Base-by-base conservation (phyloP, 768 basidiomycete species). In the Naganishia antarctica region DNA sequence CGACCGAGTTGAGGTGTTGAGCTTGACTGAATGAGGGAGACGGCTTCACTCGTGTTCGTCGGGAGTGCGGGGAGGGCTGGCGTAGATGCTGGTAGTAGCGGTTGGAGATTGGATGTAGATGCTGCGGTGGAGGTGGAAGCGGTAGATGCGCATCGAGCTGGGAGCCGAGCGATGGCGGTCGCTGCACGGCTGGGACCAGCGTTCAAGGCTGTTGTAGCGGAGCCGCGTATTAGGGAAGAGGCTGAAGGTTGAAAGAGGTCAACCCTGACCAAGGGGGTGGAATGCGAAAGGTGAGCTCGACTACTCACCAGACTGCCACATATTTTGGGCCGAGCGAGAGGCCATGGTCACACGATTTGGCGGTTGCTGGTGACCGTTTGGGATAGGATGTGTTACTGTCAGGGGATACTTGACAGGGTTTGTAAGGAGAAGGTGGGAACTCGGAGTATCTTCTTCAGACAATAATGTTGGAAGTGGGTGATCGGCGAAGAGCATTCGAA, bases 1-100 rank as follows among this genome's bases (percentile, higher is more conserved):
- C 90, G 87, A 13, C 73, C 72, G 25, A 66, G 44, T 0, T 88
- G 87, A 5, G 94, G 90, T 70, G 97, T 92, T 0, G 91, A 88
- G 74, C 87, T 86, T 28, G 71, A 65, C 37, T 66, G 47, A 66
- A 97, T 87, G 75, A 91, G 83, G 45, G 84, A 80, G 73, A 96
- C 81, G 5, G 91, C 91, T 50, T 82, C 78, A 49, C 71, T 43
- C 12, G 83, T 69, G 8, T 65, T 63, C n/a, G 58, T 59, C 8
- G 74, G 77, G 0, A 68, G 61, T 13, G 61, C 26, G 68, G 78
- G 72, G 61, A 74, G 60, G 43, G 61, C 69, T 68, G 31, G 64
- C 16, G 46, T 51, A 28, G 45, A 60, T 21, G 65, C 65, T 31
- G 57, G 68, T 11, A 65, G 69, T 21, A 67, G 66, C 44, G 61